Conservation (phyloP, 2,329 filamentous ascomycete species). For the Exophiala bonariae region DNA sequence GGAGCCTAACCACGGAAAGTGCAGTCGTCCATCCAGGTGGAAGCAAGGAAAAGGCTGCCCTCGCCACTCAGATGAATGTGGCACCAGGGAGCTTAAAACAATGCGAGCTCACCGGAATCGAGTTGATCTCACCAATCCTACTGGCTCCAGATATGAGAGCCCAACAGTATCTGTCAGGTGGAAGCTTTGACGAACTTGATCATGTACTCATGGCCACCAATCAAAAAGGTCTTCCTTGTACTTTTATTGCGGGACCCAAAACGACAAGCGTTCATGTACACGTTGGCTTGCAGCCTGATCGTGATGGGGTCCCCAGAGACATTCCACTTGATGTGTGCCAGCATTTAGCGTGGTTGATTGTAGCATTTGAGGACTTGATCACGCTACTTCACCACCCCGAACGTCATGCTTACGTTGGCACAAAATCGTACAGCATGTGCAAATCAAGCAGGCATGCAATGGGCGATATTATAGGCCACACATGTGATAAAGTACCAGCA, state of each 20-base stretch:
- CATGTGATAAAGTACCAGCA: not conserved
- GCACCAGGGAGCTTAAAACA: too few species aligned
- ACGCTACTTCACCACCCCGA: slow-evolving; percentile 16
- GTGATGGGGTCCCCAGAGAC: not conserved
- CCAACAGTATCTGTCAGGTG: not conserved
- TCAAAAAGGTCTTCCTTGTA: not conserved
- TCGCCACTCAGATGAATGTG: too few species aligned
- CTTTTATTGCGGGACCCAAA: slow-evolving; percentile 1
- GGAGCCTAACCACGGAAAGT: slow-evolving; percentile 4
- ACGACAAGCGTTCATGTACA: slow-evolving; percentile 16
- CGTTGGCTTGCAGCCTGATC: slow-evolving; percentile 5
- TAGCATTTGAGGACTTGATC: slow-evolving; percentile 16
- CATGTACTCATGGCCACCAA: not conserved
- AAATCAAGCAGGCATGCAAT: slow-evolving; percentile 2
- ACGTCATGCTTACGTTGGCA: slow-evolving; percentile 6
- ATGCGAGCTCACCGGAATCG: slow-evolving; percentile 1
- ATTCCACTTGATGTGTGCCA: slow-evolving; percentile 9
- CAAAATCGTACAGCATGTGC: not conserved
- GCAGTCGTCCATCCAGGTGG: not conserved
- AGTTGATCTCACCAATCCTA: slow-evolving; percentile 15
- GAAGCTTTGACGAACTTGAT: slow-evolving; percentile 3
- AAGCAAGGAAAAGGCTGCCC: not conserved
- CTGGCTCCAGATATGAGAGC: not conserved
- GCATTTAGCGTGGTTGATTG: slow-evolving; percentile 15
- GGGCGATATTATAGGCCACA: not conserved